These are phyloP conservation scores for Camellia sinensis DNA, from an alignment of 148 eudicot genomes.

Conservation along the genomic window DNA sequence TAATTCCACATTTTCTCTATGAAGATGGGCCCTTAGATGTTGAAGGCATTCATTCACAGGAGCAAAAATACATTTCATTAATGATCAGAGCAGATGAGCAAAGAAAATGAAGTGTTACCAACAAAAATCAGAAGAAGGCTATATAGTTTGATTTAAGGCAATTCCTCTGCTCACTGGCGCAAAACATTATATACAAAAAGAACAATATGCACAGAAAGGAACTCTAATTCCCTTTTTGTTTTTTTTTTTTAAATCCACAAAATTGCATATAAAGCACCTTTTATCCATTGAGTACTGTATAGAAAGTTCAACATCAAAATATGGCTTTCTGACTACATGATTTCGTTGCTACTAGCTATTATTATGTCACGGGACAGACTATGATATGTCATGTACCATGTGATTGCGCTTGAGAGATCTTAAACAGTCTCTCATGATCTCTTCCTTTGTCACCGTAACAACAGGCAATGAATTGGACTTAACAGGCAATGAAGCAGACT, in stretches of 20 bases:
- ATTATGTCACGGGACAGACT: not conserved
- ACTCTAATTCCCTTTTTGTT: not conserved
- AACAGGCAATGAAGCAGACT: constrained; percentile 19
- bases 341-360: not conserved
- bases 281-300: not conserved
- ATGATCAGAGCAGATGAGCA: not conserved
- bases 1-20: not conserved
- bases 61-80: not conserved
- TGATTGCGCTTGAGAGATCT: constrained; percentile 64
- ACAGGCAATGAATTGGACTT: constrained; percentile 19
- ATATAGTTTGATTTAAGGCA: not conserved
- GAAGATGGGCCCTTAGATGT: constrained; percentile 1
- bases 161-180: not conserved
- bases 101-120: not conserved
- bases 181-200: not conserved
- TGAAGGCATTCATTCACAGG: not conserved
- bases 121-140: not conserved
- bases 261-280: not conserved
- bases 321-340: not conserved
- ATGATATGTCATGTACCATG: constrained; percentile 40
- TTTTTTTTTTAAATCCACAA: no score
- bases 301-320: not conserved
- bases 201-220: not conserved
- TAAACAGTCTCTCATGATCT: constrained; percentile 62
- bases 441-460: constrained; percentile 28